Evolutionary conservation across 1,284 basidiomycete species (phyloP), one percentile per base, ranked within the genome.

Genomic region (Puccinia coronata): DNA sequence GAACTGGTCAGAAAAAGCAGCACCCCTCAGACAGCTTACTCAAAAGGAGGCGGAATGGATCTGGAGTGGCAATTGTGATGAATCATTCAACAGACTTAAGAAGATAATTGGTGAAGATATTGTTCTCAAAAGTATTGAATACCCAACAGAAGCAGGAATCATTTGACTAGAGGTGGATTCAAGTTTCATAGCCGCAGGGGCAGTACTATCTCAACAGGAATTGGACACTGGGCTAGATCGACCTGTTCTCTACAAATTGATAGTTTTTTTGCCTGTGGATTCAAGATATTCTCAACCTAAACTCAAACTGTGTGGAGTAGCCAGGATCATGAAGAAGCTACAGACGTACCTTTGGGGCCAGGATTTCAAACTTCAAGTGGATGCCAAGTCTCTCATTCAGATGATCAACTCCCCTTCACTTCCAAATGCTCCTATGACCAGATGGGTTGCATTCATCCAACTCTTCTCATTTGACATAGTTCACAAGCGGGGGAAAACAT

Each of bases 221-320:
- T 20, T 25, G 1, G 16, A 9, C 1, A 55, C 1, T 1, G 71
- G 71, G 2, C n/a, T 28, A 16, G 47, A 53, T 55, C 49, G 36
- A 39, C 71, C 71, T 0, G 71, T 25, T 4, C 16, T 73, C 18
- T 73, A 73, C 31, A 34, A 73, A 18, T 73, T 51, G 2, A 16
- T 73, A 11, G 5, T 57, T 20, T 73, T n/a, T n/a, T n/a, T n/a
- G n/a, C n/a, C n/a, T n/a, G n/a, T 78, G 23, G 61, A 78, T 23
- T 78, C 75, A 11, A 28, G 34, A 23, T 78, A 78, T 28, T 78
- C 75, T 34, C 75, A 78, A 23, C 61, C 75, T 11, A 78, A 78
- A 53, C 34, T 78, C 28, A 59, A 78, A 34, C n/a, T n/a, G n/a
- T n/a, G n/a, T n/a, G n/a, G 76, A 53, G 76, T 67, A 20, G 76